Conservation (phyloP, 2,329 filamentous ascomycete genomes). For the Colletotrichum tanaceti region DNA sequence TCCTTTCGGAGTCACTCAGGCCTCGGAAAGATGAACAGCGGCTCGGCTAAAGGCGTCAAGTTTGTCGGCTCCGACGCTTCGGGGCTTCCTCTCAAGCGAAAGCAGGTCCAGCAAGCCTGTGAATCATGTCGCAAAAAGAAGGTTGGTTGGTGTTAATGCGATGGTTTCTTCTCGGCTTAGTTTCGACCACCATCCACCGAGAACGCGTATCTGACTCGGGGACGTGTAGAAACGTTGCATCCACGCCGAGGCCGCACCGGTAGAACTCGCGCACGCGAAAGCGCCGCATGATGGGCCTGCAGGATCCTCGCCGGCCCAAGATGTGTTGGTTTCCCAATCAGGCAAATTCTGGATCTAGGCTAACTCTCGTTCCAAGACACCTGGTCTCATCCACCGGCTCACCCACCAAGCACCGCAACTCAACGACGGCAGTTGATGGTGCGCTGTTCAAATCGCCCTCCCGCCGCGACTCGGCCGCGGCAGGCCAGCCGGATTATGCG, state of each 20-base stretch:
- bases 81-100: slow-evolving; percentile 68
- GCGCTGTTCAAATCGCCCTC: slow-evolving; percentile 8
- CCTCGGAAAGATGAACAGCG: slow-evolving; percentile 39
- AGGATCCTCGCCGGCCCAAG: slow-evolving; percentile 20
- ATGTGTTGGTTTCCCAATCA: slow-evolving; percentile 37
- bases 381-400: slow-evolving; percentile 2
- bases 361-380: slow-evolving; percentile 12
- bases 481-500: slow-evolving; percentile 15
- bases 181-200: background rate
- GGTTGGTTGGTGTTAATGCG: slow-evolving; percentile 53
- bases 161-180: too few relatives aligned
- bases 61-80: slow-evolving; percentile 67
- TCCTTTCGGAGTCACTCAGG: slow-evolving; percentile 16
- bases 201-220: slow-evolving; percentile 45
- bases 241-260: slow-evolving; percentile 51
- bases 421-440: slow-evolving; percentile 10
- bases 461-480: slow-evolving; percentile 23
- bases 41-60: slow-evolving; percentile 55
- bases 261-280: slow-evolving; percentile 10
- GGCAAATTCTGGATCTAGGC: slow-evolving; percentile 25
- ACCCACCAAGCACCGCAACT: slow-evolving; percentile 25
- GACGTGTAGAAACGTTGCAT: slow-evolving; percentile 58
- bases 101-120: slow-evolving; percentile 70
- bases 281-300: slow-evolving; percentile 16
- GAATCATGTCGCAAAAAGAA: slow-evolving; percentile 66